Conservation (phyloP, 2,329 filamentous ascomycete species). For the Aspergillus udagawae region DNA sequence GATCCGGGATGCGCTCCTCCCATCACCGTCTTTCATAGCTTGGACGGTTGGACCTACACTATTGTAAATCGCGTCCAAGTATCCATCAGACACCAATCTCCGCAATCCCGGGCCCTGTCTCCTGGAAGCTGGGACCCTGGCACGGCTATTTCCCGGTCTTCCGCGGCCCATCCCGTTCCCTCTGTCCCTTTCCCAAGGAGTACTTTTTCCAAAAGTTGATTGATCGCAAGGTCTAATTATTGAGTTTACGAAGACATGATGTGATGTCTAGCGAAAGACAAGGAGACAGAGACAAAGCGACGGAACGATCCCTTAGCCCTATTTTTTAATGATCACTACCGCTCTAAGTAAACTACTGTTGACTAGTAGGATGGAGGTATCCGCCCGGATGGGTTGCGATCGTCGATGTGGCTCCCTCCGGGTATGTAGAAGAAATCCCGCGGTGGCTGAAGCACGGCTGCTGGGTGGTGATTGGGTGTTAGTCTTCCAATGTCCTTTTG, state of each 20-base stretch:
- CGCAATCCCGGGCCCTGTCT: background rate
- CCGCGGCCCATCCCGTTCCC: background rate
- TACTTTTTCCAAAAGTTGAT: background rate
- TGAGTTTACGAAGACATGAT: background rate
- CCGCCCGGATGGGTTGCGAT: conserved; percentile 17
- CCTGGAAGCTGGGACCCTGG: too few species aligned
- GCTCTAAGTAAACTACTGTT: too few species aligned
- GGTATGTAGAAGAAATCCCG: background rate
- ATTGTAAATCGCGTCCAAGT: background rate
- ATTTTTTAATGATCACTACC: background rate
- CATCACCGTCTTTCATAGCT: too few species aligned
- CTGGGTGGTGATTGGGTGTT: background rate
- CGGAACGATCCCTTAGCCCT: background rate
- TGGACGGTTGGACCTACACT: too few species aligned
- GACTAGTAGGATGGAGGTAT: conserved; percentile 7
- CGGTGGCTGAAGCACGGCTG: background rate
- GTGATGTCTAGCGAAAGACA: too few species aligned
- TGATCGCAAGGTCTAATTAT: background rate
- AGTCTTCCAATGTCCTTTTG: background rate
- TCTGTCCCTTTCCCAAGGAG: background rate
- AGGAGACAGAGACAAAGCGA: background rate
- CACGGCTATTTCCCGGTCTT: too few species aligned
- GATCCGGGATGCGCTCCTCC: background rate
- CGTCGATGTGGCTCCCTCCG: conserved; percentile 2
- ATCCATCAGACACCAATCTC: background rate